Evolutionary conservation across 2,329 filamentous ascomycete species (phyloP).

Genomic region (Escovopsis sp.): DNA sequence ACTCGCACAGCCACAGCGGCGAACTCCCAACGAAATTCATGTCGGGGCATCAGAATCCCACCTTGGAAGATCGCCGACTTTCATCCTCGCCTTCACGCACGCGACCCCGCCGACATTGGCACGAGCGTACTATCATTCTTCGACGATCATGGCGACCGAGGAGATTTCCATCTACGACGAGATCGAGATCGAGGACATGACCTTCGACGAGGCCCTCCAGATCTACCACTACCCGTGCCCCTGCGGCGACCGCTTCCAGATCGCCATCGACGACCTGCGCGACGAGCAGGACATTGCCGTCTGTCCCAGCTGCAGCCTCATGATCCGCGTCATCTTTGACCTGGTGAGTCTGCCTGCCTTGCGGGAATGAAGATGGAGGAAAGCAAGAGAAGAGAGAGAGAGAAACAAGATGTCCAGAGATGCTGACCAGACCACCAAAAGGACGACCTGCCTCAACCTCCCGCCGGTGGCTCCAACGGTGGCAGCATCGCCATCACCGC

Average conservation of each 20-base stretch:
- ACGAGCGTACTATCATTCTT: no score
- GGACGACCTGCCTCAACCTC: slow-evolving; percentile 30
- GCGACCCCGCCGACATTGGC: not conserved
- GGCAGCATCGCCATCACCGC: slow-evolving; percentile 25
- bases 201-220: slow-evolving; percentile 64
- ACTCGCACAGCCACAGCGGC: no score
- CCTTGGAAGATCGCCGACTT: no score
- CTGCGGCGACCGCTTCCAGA: slow-evolving; percentile 94
- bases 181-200: slow-evolving; percentile 98
- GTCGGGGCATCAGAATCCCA: no score
- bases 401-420: no score
- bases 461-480: slow-evolving; percentile 14
- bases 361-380: no score
- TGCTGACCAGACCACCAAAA: slow-evolving; percentile 10
- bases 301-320: slow-evolving; percentile 91
- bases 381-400: no score
- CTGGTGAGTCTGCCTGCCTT: slow-evolving; percentile 33
- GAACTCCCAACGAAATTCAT: no score
- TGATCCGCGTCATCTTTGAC: slow-evolving; percentile 92
- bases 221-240: slow-evolving; percentile 95
- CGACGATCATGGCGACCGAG: slow-evolving; percentile 42
- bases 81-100: not conserved
- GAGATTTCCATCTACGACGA: slow-evolving; percentile 77
- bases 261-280: slow-evolving; percentile 64
- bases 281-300: slow-evolving; percentile 92